Evolutionary conservation across 352 stramenopile genomes (phyloP), one percentile per base, ranked within the genome.

Genomic region (Phytophthora nicotianae): DNA sequence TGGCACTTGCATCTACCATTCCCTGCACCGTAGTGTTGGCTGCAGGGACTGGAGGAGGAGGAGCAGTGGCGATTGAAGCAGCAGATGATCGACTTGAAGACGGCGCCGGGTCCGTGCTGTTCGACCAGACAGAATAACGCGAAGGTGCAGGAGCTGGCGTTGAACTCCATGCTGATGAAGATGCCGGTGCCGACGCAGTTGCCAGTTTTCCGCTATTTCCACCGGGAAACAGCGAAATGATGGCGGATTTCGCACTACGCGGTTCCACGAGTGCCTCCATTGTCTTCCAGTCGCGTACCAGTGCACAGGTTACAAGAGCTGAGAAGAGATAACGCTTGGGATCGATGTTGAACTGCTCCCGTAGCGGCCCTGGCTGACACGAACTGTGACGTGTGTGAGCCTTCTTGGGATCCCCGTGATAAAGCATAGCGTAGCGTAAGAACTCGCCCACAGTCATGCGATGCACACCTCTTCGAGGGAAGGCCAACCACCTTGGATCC

Each of bases 401-500:
- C 17, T 68, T 66, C 8, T 54, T 65, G 16, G 50, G 11, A 10
- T 79, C 72, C 8, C 68, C 70, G 48, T 90, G 85, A 37, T 91
- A 93, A 3, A 91, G 50, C 69, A 90, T 62, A 0, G 57, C 70
- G 58, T 93, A 93, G 32, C 72, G 73, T 23, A 89, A 35, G 27
- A 93, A 83, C 46, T 85, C 72, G 26, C 70, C 58, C 20, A 88
- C 48, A 0, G 78, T 86, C 77, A 86, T 87, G 53, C 71, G 62
- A 29, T 77, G 67, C 35, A 93, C 80, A 21, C 55, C 71, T 11
- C 60, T 72, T 3, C 84, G 69, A 5, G 84, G 84, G 54, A 81
- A 87, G 8, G 52, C 56, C 9, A 81, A 35, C 85, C 85, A 93
- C 4, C 74, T 58, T 5, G 75, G 68, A 50, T 88, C 81, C 21